Percentiles rank a stretch among this genome's conserved stretches.
Evolutionary conservation across 345 rosid genomes (phyloP).

Genomic region (Bretschneidera sinensis): DNA sequence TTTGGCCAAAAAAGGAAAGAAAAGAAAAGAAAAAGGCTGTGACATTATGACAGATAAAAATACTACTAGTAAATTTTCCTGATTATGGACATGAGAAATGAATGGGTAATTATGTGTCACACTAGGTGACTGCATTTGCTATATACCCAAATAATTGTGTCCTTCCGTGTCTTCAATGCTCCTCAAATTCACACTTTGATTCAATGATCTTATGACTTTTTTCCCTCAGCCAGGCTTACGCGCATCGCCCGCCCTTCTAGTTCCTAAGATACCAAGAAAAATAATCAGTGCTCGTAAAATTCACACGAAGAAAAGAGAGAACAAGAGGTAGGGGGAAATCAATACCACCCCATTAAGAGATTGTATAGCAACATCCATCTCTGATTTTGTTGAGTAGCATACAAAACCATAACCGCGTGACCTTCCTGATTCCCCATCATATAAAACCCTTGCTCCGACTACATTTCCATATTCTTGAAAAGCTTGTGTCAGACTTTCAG

Average conservation of each 20-base stretch:
- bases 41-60: no score
- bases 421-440: slow-evolving; percentile 79
- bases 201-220: slow-evolving; percentile 25
- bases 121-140: background rate
- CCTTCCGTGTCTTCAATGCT: slow-evolving; percentile 9
- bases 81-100: background rate
- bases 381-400: slow-evolving; percentile 50
- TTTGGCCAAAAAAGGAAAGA: no score
- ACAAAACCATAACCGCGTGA: slow-evolving; percentile 87
- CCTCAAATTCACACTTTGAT: background rate
- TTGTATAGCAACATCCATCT: slow-evolving; percentile 78
- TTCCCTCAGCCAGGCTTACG: slow-evolving; percentile 77
- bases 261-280: slow-evolving; percentile 28
- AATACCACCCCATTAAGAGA: slow-evolving; percentile 62
- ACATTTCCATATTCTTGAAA: slow-evolving; percentile 72
- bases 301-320: background rate
- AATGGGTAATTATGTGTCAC: background rate
- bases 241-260: slow-evolving; percentile 72
- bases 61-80: background rate
- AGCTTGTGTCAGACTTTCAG: slow-evolving; percentile 61
- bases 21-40: no score
- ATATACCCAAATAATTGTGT: background rate
- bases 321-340: background rate
- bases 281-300: background rate
- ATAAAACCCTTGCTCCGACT: slow-evolving; percentile 82